Evolutionary conservation across 2,329 filamentous ascomycete species (phyloP), one percentile per base, ranked within the genome.

Genomic region (Calonectria pauciramosa): DNA sequence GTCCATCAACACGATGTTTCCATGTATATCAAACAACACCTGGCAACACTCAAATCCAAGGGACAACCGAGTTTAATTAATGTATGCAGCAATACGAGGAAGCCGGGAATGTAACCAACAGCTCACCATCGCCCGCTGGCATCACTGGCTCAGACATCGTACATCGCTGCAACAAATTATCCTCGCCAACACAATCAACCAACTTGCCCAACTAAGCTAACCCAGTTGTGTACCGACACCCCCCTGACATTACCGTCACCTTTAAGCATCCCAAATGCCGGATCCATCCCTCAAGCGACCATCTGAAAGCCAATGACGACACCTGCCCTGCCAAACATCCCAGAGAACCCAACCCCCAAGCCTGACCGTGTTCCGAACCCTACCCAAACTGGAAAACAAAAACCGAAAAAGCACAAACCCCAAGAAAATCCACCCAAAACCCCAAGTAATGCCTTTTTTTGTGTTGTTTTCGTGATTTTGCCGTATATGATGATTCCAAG

Each of bases 381-480:
- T 70, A 32, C 70, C 78, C 63, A 73, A 80, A 71, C 70, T 18
- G 72, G 79, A 77, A 77, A 78, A 79, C 75, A 28, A 70, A 68
- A 75, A 75, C 47, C 30, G 77, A 54, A 16, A 75, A 67, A 59
- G 30, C 63, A 77, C 41, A 63, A 34, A 59, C 72, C 70, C 54
- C 34, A 60, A 68, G 68, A 68, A 71, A 56, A 76, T 77, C 79
- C 77, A 59, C 65, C 59, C 54, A 49, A 66, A 76, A 75, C 73
- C 79, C 78, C 72, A 44, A 51, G 51, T 65, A 38, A 80, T 81
- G 76, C 74, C 77, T 52, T 70, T 79, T 80, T 71, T 67, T 47
- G 70, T 49, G 68, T 54, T 70, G 71, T 80, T 77, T 76, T 71
- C 52, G 56, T 69, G 56, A 75, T 79, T 75, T 73, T 52, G 70